Evolutionary conservation across 352 stramenopile species (phyloP).

Genomic region (Pythium chondricola): DNA sequence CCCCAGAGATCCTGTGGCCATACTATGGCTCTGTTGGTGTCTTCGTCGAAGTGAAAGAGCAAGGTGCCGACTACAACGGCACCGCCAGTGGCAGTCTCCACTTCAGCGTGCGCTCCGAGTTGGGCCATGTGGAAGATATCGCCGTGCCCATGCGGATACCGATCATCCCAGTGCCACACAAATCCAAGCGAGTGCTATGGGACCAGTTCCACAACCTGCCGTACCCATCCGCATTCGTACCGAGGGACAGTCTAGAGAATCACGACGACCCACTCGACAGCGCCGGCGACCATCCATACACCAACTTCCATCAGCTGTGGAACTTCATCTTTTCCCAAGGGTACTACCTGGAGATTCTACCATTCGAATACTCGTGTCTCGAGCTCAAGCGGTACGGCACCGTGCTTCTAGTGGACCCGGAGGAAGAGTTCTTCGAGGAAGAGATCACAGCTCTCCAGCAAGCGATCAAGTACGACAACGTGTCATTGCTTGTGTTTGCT

Average conservation of each 20-base stretch:
- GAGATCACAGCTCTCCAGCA: conserved; percentile 51
- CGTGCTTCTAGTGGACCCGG: conserved; percentile 74
- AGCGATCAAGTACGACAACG: conserved; percentile 61
- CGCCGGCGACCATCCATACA: conserved; percentile 77
- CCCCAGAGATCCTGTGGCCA: conserved; percentile 48
- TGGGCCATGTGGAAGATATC: conserved; percentile 31
- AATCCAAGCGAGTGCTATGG: conserved; percentile 65
- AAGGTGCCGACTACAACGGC: conserved; percentile 30
- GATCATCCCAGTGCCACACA: conserved; percentile 39
- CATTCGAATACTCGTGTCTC: conserved; percentile 73
- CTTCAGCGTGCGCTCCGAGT: conserved; percentile 37
- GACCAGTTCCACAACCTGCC: conserved; percentile 87
- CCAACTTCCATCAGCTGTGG: conserved; percentile 84
- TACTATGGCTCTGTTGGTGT: conserved; percentile 68
- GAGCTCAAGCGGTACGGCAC: conserved; percentile 63
- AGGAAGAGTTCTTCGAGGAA: conserved; percentile 70
- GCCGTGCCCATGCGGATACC: conserved; percentile 38
- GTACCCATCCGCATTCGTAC: conserved; percentile 80
- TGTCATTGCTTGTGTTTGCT: conserved; percentile 67
- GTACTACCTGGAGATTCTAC: conserved; percentile 78
- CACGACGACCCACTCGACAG: conserved; percentile 60
- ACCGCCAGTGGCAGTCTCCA: conserved; percentile 34
- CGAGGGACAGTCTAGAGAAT: conserved; percentile 69
- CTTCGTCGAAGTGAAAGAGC: conserved; percentile 54
- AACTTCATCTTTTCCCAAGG: conserved; percentile 54